Conservation (phyloP, 164 flowering plant species). For the Chimonanthus praecox region DNA sequence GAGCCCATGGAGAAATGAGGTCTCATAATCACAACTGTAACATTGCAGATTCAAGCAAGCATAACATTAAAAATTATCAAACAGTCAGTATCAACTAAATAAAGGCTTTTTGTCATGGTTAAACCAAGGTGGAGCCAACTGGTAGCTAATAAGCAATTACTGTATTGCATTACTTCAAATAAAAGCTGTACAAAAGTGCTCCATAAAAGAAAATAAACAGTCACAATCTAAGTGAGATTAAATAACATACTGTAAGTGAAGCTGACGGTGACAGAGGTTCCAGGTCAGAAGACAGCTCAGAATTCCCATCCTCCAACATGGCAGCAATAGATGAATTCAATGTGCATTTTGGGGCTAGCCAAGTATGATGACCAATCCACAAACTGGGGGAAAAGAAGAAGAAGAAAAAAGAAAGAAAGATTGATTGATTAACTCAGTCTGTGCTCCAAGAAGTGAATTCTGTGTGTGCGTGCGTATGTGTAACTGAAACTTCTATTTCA, state of each 20-base stretch:
- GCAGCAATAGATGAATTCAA: neutral
- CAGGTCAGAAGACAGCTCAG: neutral
- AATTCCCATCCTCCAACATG: neutral
- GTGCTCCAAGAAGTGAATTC: no score
- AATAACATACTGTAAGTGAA: neutral
- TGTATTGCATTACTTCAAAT: neutral
- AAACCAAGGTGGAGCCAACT: neutral
- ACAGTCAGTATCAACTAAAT: no score
- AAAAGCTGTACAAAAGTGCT: neutral
- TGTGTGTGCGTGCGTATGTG: no score
- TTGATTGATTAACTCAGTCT: neutral
- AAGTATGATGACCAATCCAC: neutral
- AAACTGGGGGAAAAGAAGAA: neutral
- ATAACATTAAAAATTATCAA: no score
- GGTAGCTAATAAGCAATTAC: neutral
- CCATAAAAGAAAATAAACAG: neutral
- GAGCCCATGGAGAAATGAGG: no score
- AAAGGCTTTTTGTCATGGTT: neutral
- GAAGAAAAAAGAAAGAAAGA: neutral
- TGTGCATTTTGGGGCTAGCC: neutral
- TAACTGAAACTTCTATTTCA: no score
- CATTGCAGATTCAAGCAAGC: no score
- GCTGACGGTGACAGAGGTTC: neutral
- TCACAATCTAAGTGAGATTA: neutral
- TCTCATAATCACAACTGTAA: no score